phyloP scores from a whole-genome alignment of 2,329 filamentous ascomycete genomes.

The Paramyrothecium roridum region DNA sequence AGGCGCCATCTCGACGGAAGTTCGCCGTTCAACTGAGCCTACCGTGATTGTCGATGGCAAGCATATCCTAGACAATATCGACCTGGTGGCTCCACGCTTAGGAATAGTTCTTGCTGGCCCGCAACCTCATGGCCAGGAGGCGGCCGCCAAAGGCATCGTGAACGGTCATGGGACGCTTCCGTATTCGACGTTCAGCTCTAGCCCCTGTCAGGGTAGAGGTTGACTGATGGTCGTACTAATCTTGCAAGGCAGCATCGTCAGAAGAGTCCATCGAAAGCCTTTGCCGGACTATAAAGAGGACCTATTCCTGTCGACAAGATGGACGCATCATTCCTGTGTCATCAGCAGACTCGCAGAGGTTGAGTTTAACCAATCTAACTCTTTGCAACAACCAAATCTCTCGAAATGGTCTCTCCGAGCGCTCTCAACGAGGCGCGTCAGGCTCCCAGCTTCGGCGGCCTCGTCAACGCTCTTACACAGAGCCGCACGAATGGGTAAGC shows the following conservation, averaged over 20 bases:
- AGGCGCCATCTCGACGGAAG: too few species aligned
- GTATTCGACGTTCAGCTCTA: not conserved
- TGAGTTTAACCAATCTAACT: not conserved
- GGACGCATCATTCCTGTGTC: not conserved
- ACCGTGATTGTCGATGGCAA: not conserved
- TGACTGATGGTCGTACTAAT: too few species aligned
- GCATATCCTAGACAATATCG: not conserved
- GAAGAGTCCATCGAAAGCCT: not conserved
- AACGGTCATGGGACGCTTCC: not conserved
- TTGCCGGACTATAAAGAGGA: not conserved
- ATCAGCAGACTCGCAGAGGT: not conserved
- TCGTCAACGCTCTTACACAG: not conserved
- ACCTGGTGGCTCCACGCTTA: not conserved
- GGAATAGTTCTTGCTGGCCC: not conserved
- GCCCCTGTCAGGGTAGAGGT: not conserved
- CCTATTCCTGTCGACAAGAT: not conserved
- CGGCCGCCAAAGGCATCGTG: not conserved
- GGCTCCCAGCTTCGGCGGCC: not conserved
- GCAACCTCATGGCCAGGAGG: not conserved
- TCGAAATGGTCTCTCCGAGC: not conserved
- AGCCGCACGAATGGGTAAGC: not conserved
- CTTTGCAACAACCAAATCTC: not conserved
- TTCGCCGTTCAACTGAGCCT: not conserved
- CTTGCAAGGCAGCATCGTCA: too few species aligned
- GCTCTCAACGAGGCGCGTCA: not conserved